A percentile compares a stretch with the other conserved stretches of the same genome.
phyloP scores from a whole-genome alignment of 2,329 filamentous ascomycete species.

The Thielaviopsis euricoi region DNA sequence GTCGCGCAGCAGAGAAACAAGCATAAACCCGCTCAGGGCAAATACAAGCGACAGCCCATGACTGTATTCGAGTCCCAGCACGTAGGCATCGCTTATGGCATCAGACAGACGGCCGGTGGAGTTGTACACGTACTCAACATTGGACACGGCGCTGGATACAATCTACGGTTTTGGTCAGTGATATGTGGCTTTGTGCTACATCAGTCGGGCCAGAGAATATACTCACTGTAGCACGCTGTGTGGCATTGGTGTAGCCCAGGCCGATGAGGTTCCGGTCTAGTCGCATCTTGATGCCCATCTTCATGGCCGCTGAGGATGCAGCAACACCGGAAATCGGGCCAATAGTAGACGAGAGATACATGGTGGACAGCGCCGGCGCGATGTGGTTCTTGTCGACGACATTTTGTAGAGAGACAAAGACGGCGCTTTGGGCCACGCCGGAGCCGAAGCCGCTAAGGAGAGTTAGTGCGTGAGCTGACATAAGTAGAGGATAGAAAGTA shows the following conservation, averaged over 20 bases:
- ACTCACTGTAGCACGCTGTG: constrained; percentile 11
- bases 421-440: constrained; percentile 24
- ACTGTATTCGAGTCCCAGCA: constrained; percentile 21
- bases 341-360: constrained; percentile 23
- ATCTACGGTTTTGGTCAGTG: constrained; percentile 15
- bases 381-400: constrained; percentile 22
- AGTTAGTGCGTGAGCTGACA: not conserved
- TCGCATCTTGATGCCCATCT: constrained; percentile 13
- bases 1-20: constrained; percentile 17
- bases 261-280: constrained; percentile 10
- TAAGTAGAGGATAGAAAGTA: not conserved
- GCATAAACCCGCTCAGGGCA: constrained; percentile 16
- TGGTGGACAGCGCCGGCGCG: constrained; percentile 24
- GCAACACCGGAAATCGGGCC: constrained; percentile 24
- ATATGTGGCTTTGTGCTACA: not conserved
- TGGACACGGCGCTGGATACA: constrained; percentile 18
- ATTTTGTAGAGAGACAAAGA: constrained; percentile 27
- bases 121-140: constrained; percentile 19
- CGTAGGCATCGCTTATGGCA: constrained; percentile 20
- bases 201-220: too few species aligned
- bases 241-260: constrained; percentile 11
- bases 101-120: constrained; percentile 15
- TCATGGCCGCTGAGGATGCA: constrained; percentile 22
- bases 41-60: constrained; percentile 20
- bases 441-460: constrained; percentile 21